Conservation (phyloP, 495 filamentous ascomycete species). For the Podospora pseudocomata region DNA sequence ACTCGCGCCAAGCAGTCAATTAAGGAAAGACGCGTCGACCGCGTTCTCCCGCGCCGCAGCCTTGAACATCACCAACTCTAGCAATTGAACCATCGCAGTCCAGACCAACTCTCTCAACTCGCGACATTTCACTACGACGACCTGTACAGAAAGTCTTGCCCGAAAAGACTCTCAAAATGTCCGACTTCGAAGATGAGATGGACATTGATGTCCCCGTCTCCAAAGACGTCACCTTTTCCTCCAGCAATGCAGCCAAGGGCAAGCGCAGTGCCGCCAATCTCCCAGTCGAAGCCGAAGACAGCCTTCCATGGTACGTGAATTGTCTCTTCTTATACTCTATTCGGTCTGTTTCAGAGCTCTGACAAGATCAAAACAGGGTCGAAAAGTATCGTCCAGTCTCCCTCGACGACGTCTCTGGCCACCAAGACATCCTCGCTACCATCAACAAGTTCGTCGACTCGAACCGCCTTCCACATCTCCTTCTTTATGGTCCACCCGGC, state of each 20-base stretch:
- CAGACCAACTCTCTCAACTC: not conserved
- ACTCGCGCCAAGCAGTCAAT: not conserved
- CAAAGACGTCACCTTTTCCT: conserved; percentile 57
- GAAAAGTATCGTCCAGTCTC: conserved; percentile 94
- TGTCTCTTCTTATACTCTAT: conserved; percentile 4
- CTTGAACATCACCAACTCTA: not conserved
- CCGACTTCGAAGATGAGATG: conserved; percentile 88
- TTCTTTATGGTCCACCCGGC: conserved; percentile 94
- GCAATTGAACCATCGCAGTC: not conserved
- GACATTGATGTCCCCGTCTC: conserved; percentile 68
- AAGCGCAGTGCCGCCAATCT: conserved; percentile 91
- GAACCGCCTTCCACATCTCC: conserved; percentile 91
- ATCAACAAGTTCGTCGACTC: conserved; percentile 95
- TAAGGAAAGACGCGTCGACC: not conserved
- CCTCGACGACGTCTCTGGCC: conserved; percentile 90
- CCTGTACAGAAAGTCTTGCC: not conserved
- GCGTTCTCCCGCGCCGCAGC: not conserved
- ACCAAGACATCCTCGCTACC: conserved; percentile 93
- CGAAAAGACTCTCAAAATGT: conserved; percentile 54
- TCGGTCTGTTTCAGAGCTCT: not conserved
- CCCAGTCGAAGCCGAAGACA: conserved; percentile 90
- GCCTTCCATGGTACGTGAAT: conserved; percentile 73
- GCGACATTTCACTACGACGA: not conserved
- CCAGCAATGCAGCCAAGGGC: conserved; percentile 69
- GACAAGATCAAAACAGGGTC: conserved; percentile 60